Evolutionary conservation across 1,284 basidiomycete genomes (phyloP).

Genomic region (Irpex sp.): DNA sequence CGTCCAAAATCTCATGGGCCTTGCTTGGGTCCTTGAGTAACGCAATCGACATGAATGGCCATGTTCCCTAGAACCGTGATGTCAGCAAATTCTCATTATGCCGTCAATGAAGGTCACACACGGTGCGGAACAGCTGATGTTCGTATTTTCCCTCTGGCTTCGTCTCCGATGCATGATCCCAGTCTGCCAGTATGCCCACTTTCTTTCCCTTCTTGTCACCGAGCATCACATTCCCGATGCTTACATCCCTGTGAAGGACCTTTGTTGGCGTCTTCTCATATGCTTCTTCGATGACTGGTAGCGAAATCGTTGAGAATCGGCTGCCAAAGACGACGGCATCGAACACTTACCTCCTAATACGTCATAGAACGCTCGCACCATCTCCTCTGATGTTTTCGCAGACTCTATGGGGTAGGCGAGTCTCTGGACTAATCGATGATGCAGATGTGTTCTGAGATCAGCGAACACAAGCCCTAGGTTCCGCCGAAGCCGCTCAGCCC

Average conservation of each 20-base stretch:
- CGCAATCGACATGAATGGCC: slow-evolving; percentile 1
- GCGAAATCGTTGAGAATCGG: background rate
- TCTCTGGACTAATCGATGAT: slow-evolving; percentile 4
- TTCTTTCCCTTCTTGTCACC: background rate
- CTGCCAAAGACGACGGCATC: background rate
- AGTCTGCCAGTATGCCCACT: slow-evolving; percentile 2
- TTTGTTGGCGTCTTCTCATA: background rate
- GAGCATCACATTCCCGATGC: slow-evolving; percentile 6
- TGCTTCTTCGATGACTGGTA: background rate
- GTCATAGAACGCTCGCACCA: background rate
- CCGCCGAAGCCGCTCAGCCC: background rate
- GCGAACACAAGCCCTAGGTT: background rate
- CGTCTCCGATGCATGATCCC: background rate
- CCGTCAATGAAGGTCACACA: background rate
- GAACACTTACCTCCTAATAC: background rate
- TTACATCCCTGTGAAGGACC: background rate
- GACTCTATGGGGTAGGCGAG: slow-evolving; percentile 1
- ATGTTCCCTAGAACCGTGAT: background rate
- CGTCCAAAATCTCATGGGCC: slow-evolving; percentile 26
- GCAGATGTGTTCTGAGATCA: background rate
- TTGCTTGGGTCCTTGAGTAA: slow-evolving; percentile 7
- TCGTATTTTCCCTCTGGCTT: background rate
- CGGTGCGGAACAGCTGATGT: background rate
- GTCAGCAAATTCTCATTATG: background rate
- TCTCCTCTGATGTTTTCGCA: background rate